Conservation (phyloP, 768 basidiomycete species). For the Tulasnella sp. region DNA sequence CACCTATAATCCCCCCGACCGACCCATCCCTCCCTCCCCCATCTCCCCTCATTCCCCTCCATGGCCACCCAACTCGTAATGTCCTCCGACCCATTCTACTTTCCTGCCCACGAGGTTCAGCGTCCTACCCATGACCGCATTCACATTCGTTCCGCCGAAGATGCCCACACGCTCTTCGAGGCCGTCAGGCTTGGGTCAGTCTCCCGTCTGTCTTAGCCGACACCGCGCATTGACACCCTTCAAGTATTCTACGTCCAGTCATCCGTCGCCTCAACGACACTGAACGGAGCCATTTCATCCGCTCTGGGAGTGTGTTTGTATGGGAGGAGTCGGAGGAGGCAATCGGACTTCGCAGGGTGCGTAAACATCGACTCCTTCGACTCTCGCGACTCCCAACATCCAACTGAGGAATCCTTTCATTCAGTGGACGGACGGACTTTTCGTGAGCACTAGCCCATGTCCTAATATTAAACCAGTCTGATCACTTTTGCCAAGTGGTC, state of each 20-base stretch:
- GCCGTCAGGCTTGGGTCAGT: constrained; percentile 39
- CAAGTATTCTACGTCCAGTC: constrained; percentile 35
- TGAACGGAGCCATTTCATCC: constrained; percentile 40
- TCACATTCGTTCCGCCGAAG: constrained; percentile 51
- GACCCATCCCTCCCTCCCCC: neutral
- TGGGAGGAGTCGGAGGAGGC: constrained; percentile 62
- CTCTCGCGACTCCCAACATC: neutral
- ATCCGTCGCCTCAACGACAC: constrained; percentile 48
- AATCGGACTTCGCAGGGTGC: constrained; percentile 41
- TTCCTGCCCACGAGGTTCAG: constrained; percentile 37
- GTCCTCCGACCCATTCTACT: constrained; percentile 23
- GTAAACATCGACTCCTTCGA: neutral
- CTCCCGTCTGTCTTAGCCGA: neutral
- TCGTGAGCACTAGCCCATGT: constrained; percentile 20
- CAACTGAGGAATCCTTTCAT: neutral
- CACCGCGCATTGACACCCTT: neutral
- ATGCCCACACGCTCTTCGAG: constrained; percentile 54
- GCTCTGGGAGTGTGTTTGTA: constrained; percentile 51
- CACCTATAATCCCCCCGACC: constrained; percentile 1
- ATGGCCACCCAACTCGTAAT: neutral
- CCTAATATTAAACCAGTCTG: neutral
- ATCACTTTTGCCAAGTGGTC: constrained; percentile 33
- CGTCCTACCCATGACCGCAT: constrained; percentile 52
- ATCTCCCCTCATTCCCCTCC: neutral
- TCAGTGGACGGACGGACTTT: constrained; percentile 46